Percentiles rank a stretch among this genome's conserved stretches.
Conservation (phyloP, 192 early-diverging fungal species). For the Mortierella hygrophila region DNA sequence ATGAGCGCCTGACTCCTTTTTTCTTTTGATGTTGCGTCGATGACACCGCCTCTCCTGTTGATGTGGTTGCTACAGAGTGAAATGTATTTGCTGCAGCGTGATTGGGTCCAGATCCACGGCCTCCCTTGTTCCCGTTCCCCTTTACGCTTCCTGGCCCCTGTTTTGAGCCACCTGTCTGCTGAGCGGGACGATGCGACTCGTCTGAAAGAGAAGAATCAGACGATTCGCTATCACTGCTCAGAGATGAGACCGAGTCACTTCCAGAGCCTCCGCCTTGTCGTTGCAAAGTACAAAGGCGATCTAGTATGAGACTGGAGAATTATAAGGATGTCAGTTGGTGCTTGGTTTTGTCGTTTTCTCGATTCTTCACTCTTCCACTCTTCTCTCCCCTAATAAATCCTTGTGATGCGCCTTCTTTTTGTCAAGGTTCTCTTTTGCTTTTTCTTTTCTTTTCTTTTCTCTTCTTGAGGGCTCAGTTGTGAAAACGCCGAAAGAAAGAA, state of each 20-base stretch:
- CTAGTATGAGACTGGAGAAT: constrained; percentile 27
- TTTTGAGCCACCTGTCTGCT: not conserved
- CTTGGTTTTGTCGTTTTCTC: no score
- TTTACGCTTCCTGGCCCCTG: not conserved
- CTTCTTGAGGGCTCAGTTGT: no score
- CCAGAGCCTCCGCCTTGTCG: constrained; percentile 21
- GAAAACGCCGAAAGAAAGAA: no score
- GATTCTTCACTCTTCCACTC: no score
- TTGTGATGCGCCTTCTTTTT: no score
- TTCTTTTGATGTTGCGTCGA: constrained; percentile 22
- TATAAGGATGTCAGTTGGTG: not conserved
- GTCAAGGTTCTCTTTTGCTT: not conserved
- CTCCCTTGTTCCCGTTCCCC: not conserved
- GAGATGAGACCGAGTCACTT: constrained; percentile 18
- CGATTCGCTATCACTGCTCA: constrained; percentile 33
- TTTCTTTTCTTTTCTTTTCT: not conserved
- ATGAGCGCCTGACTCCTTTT: not conserved
- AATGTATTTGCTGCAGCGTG: not conserved
- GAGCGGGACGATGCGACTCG: not conserved
- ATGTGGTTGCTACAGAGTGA: not conserved
- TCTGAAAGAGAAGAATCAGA: constrained; percentile 32
- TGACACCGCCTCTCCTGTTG: not conserved
- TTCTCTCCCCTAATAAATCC: no score
- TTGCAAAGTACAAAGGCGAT: constrained; percentile 28
- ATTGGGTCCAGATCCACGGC: not conserved